These are phyloP conservation scores for Ceratonia siliqua DNA, from an alignment of 306 rosid genomes.

Conservation along the genomic window DNA sequence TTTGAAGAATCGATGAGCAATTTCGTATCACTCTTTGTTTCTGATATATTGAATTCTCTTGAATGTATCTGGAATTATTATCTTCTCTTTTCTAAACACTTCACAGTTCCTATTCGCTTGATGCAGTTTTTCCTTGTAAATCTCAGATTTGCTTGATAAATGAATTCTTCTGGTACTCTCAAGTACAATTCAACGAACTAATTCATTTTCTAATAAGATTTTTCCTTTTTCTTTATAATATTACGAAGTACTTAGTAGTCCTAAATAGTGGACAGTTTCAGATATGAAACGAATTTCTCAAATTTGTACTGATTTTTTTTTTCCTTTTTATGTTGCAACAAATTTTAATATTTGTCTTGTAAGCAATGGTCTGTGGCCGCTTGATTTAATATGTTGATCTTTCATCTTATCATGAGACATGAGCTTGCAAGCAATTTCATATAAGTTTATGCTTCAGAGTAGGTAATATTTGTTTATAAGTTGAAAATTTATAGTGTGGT, in stretches of 20 bases:
- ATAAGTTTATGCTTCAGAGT: neutral
- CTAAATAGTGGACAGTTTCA: neutral
- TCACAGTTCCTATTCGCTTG: neutral
- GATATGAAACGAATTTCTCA: neutral
- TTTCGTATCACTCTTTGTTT: neutral
- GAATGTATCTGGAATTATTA: neutral
- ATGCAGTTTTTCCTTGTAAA: slow-evolving; percentile 13
- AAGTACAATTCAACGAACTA: slow-evolving; percentile 6
- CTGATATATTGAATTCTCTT: neutral
- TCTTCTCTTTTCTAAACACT: neutral
- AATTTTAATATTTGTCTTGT: neutral
- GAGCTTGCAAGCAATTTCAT: neutral
- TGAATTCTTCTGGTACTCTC: neutral
- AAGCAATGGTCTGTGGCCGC: neutral
- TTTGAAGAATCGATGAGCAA: neutral
- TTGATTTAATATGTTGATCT: neutral
- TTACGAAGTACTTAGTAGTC: neutral
- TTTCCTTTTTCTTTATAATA: too few relatives aligned
- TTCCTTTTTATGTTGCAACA: neutral
- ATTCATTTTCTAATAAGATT: neutral
- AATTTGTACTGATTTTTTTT: neutral
- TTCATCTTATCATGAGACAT: neutral
- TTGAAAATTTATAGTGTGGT: slow-evolving; percentile 8
- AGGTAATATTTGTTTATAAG: slow-evolving; percentile 1
- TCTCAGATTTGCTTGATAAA: slow-evolving; percentile 14